Percentiles rank a stretch among this genome's conserved stretches.
Conservation (phyloP, 352 stramenopile genomes). For the Globisporangium cylindrosporum region DNA sequence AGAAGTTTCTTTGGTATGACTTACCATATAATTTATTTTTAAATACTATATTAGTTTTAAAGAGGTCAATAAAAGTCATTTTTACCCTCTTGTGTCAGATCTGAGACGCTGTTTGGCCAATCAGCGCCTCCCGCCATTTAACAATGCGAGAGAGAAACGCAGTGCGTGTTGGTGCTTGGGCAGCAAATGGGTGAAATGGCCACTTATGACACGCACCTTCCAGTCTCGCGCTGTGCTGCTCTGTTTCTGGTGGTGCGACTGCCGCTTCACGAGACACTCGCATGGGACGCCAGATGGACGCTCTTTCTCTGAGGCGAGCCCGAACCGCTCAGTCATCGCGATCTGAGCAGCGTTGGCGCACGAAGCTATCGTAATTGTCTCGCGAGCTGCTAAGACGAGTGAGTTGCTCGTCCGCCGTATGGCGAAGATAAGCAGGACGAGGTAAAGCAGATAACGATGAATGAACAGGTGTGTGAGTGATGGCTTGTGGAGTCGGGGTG, state of each 20-base stretch:
- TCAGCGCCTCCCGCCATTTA: constrained; percentile 5
- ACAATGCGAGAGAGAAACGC: constrained; percentile 7
- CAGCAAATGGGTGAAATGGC: background rate
- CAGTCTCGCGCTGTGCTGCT: no score
- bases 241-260: background rate
- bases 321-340: background rate
- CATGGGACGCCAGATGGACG: background rate
- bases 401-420: background rate
- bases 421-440: background rate
- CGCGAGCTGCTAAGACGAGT: background rate
- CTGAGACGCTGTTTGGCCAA: constrained; percentile 10
- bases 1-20: no score
- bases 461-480: background rate
- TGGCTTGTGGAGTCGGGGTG: background rate
- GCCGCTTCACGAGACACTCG: background rate
- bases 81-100: background rate
- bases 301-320: background rate
- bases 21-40: no score
- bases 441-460: background rate
- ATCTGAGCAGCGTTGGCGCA: background rate
- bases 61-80: background rate
- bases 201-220: constrained; percentile 2
- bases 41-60: background rate
- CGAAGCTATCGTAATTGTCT: background rate
- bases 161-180: background rate